Percentiles rank a stretch among this genome's conserved stretches.
phyloP scores from a whole-genome alignment of 31 red algal species.

The Asparagopsis taxiformis region DNA sequence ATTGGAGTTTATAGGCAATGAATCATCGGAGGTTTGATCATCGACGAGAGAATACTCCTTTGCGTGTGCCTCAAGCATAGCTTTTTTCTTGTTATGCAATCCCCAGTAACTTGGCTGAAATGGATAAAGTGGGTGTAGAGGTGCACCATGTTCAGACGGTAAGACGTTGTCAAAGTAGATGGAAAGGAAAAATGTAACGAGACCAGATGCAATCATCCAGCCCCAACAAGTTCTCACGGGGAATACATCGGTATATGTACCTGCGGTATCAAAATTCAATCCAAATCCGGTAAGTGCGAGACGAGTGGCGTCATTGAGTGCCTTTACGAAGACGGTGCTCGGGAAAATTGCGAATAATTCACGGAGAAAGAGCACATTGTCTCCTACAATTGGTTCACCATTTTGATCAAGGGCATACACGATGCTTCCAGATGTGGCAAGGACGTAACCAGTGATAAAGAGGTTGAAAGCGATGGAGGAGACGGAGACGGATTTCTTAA shows the following conservation, averaged over 20 bases:
- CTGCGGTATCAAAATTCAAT: conserved; percentile 30
- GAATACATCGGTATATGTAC: conserved; percentile 67
- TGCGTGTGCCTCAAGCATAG: neutral
- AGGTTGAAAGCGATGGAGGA: conserved; percentile 74
- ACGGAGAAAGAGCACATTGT: conserved; percentile 72
- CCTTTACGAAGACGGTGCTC: conserved; percentile 78
- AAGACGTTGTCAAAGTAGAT: conserved; percentile 95
- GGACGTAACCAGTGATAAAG: conserved; percentile 84
- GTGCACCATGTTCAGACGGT: conserved; percentile 61
- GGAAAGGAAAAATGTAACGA: conserved; percentile 57
- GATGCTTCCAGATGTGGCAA: conserved; percentile 55
- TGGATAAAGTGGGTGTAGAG: conserved; percentile 68
- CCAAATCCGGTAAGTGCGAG: conserved; percentile 42
- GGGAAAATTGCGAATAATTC: conserved; percentile 86
- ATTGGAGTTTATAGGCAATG: neutral
- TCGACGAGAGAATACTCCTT: neutral
- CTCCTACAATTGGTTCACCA: conserved; percentile 54
- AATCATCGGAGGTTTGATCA: neutral
- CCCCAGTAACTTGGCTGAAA: conserved; percentile 83
- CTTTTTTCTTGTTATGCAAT: neutral
- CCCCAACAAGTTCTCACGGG: conserved; percentile 87
- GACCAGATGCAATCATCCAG: conserved; percentile 90
- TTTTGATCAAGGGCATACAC: conserved; percentile 70
- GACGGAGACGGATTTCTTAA: conserved; percentile 47
- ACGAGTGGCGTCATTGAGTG: conserved; percentile 57